Conservation (phyloP, 495 filamentous ascomycete species). For the Schizothecium vesticola region DNA sequence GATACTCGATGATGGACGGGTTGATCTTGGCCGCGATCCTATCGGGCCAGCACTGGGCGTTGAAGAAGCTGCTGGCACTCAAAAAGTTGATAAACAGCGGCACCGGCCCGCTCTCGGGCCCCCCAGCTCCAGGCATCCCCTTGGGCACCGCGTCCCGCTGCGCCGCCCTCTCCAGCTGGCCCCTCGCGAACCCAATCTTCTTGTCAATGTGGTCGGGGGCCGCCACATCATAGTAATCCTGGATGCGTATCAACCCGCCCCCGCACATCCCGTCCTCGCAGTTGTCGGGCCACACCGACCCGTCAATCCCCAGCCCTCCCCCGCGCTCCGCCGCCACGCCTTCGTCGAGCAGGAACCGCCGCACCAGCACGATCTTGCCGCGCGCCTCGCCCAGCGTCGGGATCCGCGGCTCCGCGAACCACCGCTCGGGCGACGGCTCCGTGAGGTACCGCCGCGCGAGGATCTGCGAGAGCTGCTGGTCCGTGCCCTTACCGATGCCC, state of each 20-base stretch:
- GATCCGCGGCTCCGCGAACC: constrained; percentile 76
- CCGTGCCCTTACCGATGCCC: constrained; percentile 72
- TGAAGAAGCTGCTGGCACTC: constrained; percentile 90
- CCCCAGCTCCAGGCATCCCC: not conserved
- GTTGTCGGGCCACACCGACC: constrained; percentile 82
- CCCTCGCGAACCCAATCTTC: constrained; percentile 69
- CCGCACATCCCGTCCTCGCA: constrained; percentile 67
- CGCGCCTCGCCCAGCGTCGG: constrained; percentile 76
- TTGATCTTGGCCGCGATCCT: constrained; percentile 88
- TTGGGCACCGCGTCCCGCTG: constrained; percentile 26
- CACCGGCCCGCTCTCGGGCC: constrained; percentile 25
- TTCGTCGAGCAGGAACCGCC: constrained; percentile 67
- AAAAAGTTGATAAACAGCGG: constrained; percentile 91
- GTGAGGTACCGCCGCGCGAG: constrained; percentile 65
- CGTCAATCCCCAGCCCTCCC: constrained; percentile 79
- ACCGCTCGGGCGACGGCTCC: constrained; percentile 40
- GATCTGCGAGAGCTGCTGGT: constrained; percentile 69
- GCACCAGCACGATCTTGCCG: constrained; percentile 78
- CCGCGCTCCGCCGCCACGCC: constrained; percentile 52
- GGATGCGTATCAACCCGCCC: constrained; percentile 71
- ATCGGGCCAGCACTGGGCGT: constrained; percentile 85
- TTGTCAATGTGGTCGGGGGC: constrained; percentile 67
- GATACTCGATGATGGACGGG: constrained; percentile 74
- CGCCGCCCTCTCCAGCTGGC: constrained; percentile 70
- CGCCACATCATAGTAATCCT: constrained; percentile 91